Evolutionary conservation across 495 filamentous ascomycete genomes (phyloP), one percentile per base, ranked within the genome.

Genomic region (Neurospora cerealis): DNA sequence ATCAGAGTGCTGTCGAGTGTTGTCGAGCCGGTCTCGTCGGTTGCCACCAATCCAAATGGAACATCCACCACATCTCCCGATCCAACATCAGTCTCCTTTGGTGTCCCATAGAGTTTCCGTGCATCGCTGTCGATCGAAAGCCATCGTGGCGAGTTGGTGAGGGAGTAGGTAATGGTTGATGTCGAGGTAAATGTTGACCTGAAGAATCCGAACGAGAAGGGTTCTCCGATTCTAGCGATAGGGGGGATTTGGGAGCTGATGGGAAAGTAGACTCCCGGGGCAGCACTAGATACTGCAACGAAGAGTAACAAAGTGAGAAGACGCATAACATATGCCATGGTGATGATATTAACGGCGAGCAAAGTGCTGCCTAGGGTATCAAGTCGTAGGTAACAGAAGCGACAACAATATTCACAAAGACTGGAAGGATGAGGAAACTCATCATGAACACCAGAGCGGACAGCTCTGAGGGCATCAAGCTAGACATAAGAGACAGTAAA

Each of bases 171-270:
- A 37, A 91, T 86, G 34, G 84, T 76, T 0, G 79, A 80, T 69
- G 81, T 78, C 1, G 89, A 88, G 40, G 85, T 79, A 79, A 95
- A 94, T 0, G 92, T 94, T 48, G 89, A 87, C 17, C 84, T 81
- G 5, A 91, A 89, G 79, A 95, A 92, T 44, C 85, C 83, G 81
- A 94, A 95, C 42, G 81, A 83, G 81, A 91, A 95, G 0, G 85
- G 83, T 74, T 91, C 75, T 10, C 85, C 86, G 7, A 91, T 84
- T 71, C 91, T 88, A 4, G 92, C 93, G 70, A 93, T 90, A 5
- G 91, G 91, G 44, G 92, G 92, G 13, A 94, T 85, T 78, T 96
- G 92, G 6, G 91, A 86, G 80, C 94, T 93, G 75, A 95, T 85
- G 0, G 91, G 91, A 70, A 93, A 91, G 42, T 87, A 87, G 70